phyloP scores from a whole-genome alignment of 2,329 filamentous ascomycete genomes.

The Onygenales sp. region DNA sequence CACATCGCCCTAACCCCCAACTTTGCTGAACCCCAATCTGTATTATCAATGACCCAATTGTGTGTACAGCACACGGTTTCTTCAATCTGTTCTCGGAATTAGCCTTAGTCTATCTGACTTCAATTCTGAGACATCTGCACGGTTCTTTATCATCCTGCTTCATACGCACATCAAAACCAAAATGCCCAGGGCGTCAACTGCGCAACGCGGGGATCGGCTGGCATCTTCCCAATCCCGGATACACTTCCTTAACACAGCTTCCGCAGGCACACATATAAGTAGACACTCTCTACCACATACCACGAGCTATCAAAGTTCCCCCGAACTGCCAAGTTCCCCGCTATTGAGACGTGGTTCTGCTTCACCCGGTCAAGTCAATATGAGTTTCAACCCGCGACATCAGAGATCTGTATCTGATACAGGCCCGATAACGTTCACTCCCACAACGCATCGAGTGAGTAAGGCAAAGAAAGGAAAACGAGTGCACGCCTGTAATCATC shows the following conservation, averaged over 20 bases:
- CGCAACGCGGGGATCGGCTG: not conserved
- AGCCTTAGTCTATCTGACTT: not conserved
- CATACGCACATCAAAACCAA: not conserved
- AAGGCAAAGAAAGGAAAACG: slow-evolving; percentile 45
- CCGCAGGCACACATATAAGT: slow-evolving; percentile 1
- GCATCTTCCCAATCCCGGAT: not conserved
- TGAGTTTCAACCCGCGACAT: not conserved
- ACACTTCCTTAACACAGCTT: not conserved
- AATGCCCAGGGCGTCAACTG: not conserved
- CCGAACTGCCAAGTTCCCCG: not conserved
- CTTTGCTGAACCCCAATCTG: not conserved
- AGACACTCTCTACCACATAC: not conserved
- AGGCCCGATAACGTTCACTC: slow-evolving; percentile 35
- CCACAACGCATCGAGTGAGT: slow-evolving; percentile 41
- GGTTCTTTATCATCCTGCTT: not conserved
- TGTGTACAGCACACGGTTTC: not conserved
- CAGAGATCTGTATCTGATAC: not conserved
- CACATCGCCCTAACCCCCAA: not conserved
- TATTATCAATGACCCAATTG: not conserved
- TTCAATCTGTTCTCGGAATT: slow-evolving; percentile 1
- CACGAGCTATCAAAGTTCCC: not conserved
- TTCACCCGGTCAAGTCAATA: not conserved
- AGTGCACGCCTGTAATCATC: slow-evolving; percentile 39
- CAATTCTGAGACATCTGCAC: slow-evolving; percentile 1
- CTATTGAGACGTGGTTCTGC: not conserved